Base-by-base conservation (phyloP, 257 asterid genomes). In the Nemophila menziesii region DNA sequence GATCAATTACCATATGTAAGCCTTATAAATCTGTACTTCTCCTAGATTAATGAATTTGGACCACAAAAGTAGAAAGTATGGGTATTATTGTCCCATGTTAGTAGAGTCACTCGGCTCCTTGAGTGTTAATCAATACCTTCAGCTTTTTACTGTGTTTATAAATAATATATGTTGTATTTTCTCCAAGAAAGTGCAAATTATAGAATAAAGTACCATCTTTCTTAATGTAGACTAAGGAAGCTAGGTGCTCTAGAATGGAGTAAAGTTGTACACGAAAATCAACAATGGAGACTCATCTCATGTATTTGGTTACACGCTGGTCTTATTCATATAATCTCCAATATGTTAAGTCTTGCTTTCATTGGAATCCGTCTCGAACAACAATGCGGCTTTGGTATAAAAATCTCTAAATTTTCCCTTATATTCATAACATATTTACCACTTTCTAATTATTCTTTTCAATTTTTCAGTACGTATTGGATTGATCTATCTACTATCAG, bases 231-330 rank as follows among this genome's bases (percentile, higher is more conserved):
- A 48, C 67, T 89, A 51, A 66, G 67, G 67, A 78, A 65, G 60
- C 60, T 83, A 68, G 97, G 97, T 14, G 97, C 74, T 41, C 80
- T 84, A 26, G 70, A 62, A 16, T 84, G 97, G 97, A 15, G 8
- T 4, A 87, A 78, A 46, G 72, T 83, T 62, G 93, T 83, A 53
- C 75, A 73, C 54, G 68, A 53, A 16, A 83, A 83, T 55, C 92
- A 83, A 70, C 82, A 73, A 20, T 84, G 97, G 97, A 78, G 97
- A 63, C 92, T 89, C 21, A 61, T 89, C 48, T 70, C 93, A 3
- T 73, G 92, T 38, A 70, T 89, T 47, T 89, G 97, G 97, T 64
- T 89, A 63, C 97, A 89, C 16, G 97, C 90, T 18, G 97, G 97
- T 14, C 19, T 83, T 27, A 57, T 89, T 15, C 97, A 89, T 67